Evolutionary conservation across 2,329 filamentous ascomycete species (phyloP).

Genomic region (Helminthosporium solani): DNA sequence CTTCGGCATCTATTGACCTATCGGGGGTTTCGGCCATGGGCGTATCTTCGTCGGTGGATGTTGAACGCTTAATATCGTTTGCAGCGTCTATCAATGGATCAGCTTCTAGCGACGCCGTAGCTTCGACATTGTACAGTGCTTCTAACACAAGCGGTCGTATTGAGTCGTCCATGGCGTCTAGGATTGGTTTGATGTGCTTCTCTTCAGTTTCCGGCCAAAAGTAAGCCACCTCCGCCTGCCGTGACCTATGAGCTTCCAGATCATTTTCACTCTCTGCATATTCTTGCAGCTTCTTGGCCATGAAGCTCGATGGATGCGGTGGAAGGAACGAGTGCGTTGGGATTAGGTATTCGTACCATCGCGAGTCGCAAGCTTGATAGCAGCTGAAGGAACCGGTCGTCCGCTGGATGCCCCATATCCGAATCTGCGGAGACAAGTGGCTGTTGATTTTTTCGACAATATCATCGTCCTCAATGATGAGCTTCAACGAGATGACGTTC

Average conservation of each 20-base stretch:
- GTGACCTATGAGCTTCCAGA: constrained; percentile 64
- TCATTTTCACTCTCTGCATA: constrained; percentile 72
- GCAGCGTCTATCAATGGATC: constrained; percentile 40
- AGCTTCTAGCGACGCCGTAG: constrained; percentile 25
- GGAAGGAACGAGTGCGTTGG: constrained; percentile 91
- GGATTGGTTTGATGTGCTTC: constrained; percentile 70
- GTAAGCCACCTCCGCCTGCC: constrained; percentile 73
- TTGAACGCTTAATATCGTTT: constrained; percentile 13
- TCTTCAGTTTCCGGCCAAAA: constrained; percentile 87
- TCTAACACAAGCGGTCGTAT: constrained; percentile 63
- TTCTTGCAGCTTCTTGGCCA: constrained; percentile 81
- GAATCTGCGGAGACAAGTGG: constrained; percentile 80
- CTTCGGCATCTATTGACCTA: constrained; percentile 16
- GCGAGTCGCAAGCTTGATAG: constrained; percentile 91
- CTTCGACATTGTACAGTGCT: constrained; percentile 53
- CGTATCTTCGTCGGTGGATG: constrained; percentile 8
- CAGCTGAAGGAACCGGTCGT: constrained; percentile 91
- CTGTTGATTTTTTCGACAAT: constrained; percentile 90
- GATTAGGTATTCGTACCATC: constrained; percentile 97
- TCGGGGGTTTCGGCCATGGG: constrained; percentile 2
- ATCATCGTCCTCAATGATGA: constrained; percentile 89
- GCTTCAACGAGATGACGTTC: constrained; percentile 90
- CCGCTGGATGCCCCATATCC: constrained; percentile 89
- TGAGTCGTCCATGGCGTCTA: constrained; percentile 62
- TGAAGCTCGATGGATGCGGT: constrained; percentile 82